Percentiles rank a stretch among this genome's conserved stretches.
These are phyloP conservation scores for Rhizomucor pusillus DNA, from an alignment of 371 early-diverging fungal species.

Conservation along the genomic window DNA sequence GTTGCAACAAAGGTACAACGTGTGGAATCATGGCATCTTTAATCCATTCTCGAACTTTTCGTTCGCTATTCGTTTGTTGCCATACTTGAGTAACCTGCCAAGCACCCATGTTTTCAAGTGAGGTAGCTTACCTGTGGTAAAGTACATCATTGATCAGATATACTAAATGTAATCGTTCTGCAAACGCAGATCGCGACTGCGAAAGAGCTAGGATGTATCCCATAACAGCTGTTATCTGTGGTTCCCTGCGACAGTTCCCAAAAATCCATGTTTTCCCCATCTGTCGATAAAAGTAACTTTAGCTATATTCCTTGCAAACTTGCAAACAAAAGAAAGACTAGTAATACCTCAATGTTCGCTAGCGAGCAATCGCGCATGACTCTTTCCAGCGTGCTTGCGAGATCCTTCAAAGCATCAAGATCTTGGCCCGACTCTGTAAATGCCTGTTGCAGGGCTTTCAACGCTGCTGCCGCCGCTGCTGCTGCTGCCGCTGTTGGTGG, in stretches of 20 bases:
- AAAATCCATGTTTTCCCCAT: slow-evolving; percentile 62
- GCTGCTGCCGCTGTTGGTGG: too few relatives aligned
- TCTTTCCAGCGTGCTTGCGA: slow-evolving; percentile 31
- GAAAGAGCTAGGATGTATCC: slow-evolving; percentile 48
- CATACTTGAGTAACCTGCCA: neutral
- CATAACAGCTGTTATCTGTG: slow-evolving; percentile 34
- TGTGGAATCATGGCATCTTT: slow-evolving; percentile 51
- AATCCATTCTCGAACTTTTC: slow-evolving; percentile 55
- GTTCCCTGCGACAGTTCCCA: slow-evolving; percentile 43
- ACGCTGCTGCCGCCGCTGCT: too few relatives aligned
- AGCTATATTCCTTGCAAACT: neutral
- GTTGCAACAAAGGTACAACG: slow-evolving; percentile 47
- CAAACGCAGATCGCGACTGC: slow-evolving; percentile 39
- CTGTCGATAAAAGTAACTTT: slow-evolving; percentile 27
- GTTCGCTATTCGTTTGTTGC: slow-evolving; percentile 31
- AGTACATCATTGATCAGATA: slow-evolving; percentile 62
- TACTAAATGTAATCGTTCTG: slow-evolving; percentile 56
- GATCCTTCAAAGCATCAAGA: too few relatives aligned
- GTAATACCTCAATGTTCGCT: slow-evolving; percentile 56
- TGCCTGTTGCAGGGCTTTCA: too few relatives aligned
- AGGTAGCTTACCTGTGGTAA: slow-evolving; percentile 49
- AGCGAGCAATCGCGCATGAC: slow-evolving; percentile 62
- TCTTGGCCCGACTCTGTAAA: too few relatives aligned
- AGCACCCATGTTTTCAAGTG: neutral
- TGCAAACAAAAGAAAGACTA: neutral